Percentiles rank a stretch among this genome's conserved stretches.
phyloP scores from a whole-genome alignment of 2,329 filamentous ascomycete species.

The Calonectria naviculata region DNA sequence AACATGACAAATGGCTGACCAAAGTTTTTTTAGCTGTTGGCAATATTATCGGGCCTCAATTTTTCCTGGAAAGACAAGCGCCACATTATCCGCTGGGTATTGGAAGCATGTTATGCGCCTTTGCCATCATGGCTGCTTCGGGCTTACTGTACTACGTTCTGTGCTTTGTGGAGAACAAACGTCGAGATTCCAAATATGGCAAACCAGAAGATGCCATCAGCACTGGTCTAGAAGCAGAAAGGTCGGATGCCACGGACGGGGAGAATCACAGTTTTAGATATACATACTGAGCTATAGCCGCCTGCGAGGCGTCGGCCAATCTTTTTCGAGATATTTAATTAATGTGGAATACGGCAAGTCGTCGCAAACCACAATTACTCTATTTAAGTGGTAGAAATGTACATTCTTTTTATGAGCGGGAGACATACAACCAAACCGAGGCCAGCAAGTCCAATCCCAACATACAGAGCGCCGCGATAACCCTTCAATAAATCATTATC shows the following conservation, averaged over 20 bases:
- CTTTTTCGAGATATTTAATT: not conserved
- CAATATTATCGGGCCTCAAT: slow-evolving; percentile 45
- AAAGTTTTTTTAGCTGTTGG: no score
- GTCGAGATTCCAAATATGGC: slow-evolving; percentile 23
- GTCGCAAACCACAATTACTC: not conserved
- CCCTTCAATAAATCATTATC: not conserved
- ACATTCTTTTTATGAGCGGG: not conserved
- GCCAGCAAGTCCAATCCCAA: not conserved
- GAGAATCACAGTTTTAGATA: not conserved
- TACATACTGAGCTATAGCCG: not conserved
- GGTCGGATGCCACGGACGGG: not conserved
- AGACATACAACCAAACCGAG: not conserved
- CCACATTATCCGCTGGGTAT: slow-evolving; percentile 43
- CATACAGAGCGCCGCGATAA: not conserved
- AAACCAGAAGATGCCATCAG: not conserved
- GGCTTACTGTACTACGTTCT: slow-evolving; percentile 36
- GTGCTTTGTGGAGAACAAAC: slow-evolving; percentile 39
- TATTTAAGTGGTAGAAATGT: not conserved
- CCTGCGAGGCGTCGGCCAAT: no score
- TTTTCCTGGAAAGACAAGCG: slow-evolving; percentile 40
- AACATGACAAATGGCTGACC: no score
- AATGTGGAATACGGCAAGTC: no score
- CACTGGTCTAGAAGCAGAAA: not conserved
- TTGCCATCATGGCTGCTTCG: slow-evolving; percentile 36
- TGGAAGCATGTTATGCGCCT: slow-evolving; percentile 39